A percentile compares a stretch with the other conserved stretches of the same genome.
phyloP scores from a whole-genome alignment of 225 moss, liverwort and hornwort genomes.

The Climacium dendroides region DNA sequence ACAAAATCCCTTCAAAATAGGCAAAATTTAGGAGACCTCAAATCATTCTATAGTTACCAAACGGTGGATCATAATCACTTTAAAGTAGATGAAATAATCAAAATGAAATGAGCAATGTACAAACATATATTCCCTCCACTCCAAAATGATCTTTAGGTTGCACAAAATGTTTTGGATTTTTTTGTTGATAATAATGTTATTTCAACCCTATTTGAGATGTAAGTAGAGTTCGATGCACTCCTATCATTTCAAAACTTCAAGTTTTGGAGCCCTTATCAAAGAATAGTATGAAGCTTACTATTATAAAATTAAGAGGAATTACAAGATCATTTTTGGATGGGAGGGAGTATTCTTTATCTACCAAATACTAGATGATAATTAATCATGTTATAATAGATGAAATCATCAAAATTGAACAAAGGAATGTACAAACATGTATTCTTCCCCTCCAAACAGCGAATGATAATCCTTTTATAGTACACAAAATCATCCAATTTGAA shows the following conservation, averaged over 20 bases:
- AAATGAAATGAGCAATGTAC: not conserved
- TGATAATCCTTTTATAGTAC: too few relatives aligned
- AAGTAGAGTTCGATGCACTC: not conserved
- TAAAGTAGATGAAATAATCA: not conserved
- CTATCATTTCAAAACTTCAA: not conserved
- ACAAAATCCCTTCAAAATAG: too few relatives aligned
- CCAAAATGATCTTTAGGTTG: fast-evolving
- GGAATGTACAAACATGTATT: too few relatives aligned
- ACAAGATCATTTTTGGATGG: fast-evolving
- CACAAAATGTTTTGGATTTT: not conserved
- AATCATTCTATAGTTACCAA: not conserved
- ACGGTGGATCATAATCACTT: not conserved
- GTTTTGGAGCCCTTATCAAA: too few relatives aligned
- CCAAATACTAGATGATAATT: not conserved
- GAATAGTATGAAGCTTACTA: too few relatives aligned
- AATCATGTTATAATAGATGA: not conserved
- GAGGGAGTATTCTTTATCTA: not conserved
- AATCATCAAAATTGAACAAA: not conserved
- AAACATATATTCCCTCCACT: fast-evolving
- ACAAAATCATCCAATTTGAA: too few relatives aligned
- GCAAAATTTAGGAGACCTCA: not conserved
- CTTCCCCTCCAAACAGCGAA: too few relatives aligned
- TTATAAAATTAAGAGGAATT: not conserved
- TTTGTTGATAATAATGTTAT: too few relatives aligned
- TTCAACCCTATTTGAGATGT: fast-evolving